Evolutionary conservation across 208 protist species (phyloP), one percentile per base, ranked within the genome.

Genomic region (Leishmania turanica): DNA sequence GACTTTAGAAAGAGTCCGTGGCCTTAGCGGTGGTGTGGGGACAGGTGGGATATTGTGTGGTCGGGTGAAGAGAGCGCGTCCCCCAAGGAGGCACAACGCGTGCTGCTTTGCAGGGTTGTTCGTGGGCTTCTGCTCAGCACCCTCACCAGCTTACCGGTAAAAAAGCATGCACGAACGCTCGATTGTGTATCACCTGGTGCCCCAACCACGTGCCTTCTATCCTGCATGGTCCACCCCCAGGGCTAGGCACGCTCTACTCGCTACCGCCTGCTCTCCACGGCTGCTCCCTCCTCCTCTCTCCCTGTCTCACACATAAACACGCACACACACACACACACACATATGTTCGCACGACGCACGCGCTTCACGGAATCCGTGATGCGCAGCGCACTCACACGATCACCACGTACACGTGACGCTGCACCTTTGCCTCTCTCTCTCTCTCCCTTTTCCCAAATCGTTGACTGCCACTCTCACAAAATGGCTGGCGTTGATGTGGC

Each of bases 401-500:
- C 42, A 27, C 65, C 15, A n/a, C 19, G 4, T 4, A 58, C 42
- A 56, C 4, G 45, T 49, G 37, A 8, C 40, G 66, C 66, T 17
- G 19, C 65, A 17, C 7, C n/a, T 58, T 58, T 19, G 45, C 54
- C n/a, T 37, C 37, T 3, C n/a, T 34, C 31, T 58, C n/a, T 34
- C 15, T 54, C n/a, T 60, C 19, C 24, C 27, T 62, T 80, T 40
- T 71, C 21, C 3, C 31, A 24, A 2, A 42, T 47, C 65, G 8
- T 49, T 47, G 5, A 71, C 19, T 1, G 3, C 37, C 9, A 0
- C 40, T 56, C 21, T 3, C 49, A 60, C 45, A 58, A 75, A 27
- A 75, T 81, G 77, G n/a, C 62, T 19, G 24, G 11, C 60, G 77
- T 84, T 68, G 40, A 69, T 64, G 87, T 83, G 34, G 75, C 87